These are phyloP conservation scores for Metschnikowia peoriensis DNA, from an alignment of 805 yeast species.

Conservation along the genomic window DNA sequence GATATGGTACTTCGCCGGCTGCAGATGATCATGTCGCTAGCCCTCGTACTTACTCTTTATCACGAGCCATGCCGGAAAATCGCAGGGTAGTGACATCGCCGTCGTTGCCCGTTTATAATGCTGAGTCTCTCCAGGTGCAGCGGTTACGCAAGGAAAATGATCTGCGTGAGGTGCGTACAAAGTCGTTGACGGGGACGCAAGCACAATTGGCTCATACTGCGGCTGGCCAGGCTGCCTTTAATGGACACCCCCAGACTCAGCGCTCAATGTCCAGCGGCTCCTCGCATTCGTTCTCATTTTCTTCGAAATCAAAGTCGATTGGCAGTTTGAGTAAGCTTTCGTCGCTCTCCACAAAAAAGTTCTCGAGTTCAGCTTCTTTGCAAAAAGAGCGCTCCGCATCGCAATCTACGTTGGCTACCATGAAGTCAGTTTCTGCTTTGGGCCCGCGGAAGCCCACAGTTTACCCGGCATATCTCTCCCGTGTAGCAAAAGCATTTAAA, in stretches of 20 bases:
- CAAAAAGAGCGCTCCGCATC: constrained; percentile 33
- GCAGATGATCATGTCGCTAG: background rate
- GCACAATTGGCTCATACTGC: background rate
- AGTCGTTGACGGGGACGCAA: constrained; percentile 14
- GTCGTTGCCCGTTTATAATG: constrained; percentile 7
- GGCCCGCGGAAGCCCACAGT: constrained; percentile 57
- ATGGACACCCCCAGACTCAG: constrained; percentile 21
- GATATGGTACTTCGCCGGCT: background rate
- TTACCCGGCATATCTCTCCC: constrained; percentile 85
- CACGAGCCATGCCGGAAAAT: constrained; percentile 4
- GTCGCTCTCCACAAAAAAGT: constrained; percentile 40
- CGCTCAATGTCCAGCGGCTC: constrained; percentile 29
- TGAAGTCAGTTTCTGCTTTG: constrained; percentile 40
- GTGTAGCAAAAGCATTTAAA: constrained; percentile 77
- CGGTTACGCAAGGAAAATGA: constrained; percentile 11
- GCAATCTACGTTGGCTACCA: constrained; percentile 27
- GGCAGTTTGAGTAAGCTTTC: constrained; percentile 42
- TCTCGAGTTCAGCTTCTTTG: constrained; percentile 33
- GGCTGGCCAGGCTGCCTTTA: background rate
- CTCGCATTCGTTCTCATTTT: constrained; percentile 23
- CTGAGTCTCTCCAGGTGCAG: constrained; percentile 9
- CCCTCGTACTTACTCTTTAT: background rate
- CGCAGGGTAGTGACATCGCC: constrained; percentile 18
- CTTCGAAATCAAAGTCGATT: constrained; percentile 41
- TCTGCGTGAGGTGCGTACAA: constrained; percentile 10